Percentiles rank a stretch among this genome's conserved stretches.
Conservation (phyloP, 139 green algal genomes). For the Coccomyxa sp. region DNA sequence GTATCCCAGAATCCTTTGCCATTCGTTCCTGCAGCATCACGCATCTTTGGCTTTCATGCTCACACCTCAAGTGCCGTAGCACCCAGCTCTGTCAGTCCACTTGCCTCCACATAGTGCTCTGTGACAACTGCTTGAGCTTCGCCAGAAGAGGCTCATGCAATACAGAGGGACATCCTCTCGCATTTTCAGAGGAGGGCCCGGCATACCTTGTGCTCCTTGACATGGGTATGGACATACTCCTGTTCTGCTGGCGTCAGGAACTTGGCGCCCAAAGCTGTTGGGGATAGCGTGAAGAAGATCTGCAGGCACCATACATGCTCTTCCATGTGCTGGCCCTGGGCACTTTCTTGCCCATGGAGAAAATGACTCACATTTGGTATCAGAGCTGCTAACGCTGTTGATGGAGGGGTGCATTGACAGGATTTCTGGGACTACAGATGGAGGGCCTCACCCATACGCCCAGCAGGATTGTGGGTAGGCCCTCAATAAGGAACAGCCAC, state of each 20-base stretch:
- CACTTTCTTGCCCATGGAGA: too few relatives aligned
- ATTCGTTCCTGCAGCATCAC: slow-evolving; percentile 10
- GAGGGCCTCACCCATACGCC: slow-evolving; percentile 5
- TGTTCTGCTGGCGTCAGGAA: not conserved
- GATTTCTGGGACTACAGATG: too few relatives aligned
- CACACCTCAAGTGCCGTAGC: too few relatives aligned
- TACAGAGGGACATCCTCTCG: not conserved
- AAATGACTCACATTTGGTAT: too few relatives aligned
- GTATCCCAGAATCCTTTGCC: not conserved
- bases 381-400: too few relatives aligned
- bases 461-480: not conserved
- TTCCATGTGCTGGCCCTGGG: not conserved
- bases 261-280: not conserved
- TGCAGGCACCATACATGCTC: not conserved
- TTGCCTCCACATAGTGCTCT: too few relatives aligned
- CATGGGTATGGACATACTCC: not conserved
- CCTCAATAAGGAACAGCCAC: slow-evolving; percentile 11
- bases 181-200: not conserved
- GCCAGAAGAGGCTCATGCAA: too few relatives aligned
- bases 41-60: too few relatives aligned
- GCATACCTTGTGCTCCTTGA: not conserved
- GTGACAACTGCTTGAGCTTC: not conserved
- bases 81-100: too few relatives aligned
- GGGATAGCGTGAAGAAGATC: slow-evolving; percentile 4
- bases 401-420: too few relatives aligned